A percentile compares a stretch with the other conserved stretches of the same genome.
Conservation (phyloP, 2,329 filamentous ascomycete species). For the Microsporum audouinii region DNA sequence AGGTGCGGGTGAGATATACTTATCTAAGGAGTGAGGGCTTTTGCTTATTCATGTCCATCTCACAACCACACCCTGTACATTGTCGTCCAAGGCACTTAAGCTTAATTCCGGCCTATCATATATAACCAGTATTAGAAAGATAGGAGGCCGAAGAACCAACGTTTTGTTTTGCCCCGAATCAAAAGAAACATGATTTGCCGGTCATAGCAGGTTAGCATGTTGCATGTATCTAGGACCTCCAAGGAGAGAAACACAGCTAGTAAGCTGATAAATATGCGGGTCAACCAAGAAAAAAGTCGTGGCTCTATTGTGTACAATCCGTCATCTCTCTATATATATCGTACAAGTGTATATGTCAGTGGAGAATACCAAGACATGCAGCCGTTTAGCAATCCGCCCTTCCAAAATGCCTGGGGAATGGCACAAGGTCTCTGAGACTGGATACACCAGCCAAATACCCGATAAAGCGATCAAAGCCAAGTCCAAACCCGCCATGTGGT, state of each 20-base stretch:
- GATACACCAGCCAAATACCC: conserved; percentile 71
- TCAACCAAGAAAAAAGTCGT: background rate
- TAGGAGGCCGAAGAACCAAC: background rate
- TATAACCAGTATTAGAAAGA: background rate
- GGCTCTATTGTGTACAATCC: background rate
- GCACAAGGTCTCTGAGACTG: conserved; percentile 73
- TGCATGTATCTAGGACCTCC: background rate
- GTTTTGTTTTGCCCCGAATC: background rate
- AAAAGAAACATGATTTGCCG: background rate
- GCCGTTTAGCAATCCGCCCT: conserved; percentile 39
- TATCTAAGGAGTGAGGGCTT: background rate
- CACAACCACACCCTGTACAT: background rate
- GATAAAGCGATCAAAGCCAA: conserved; percentile 79
- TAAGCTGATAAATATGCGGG: background rate
- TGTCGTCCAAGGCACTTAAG: background rate
- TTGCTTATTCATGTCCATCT: background rate
- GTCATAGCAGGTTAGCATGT: background rate
- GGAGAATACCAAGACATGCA: background rate
- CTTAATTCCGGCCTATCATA: background rate
- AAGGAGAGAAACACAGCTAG: background rate
- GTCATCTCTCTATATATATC: background rate
- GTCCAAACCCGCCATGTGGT: conserved; percentile 79
- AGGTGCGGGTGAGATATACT: background rate
- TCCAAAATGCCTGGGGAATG: conserved; percentile 63
- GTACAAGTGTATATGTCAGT: background rate